Evolutionary conservation across 2,329 filamentous ascomycete species (phyloP).

Genomic region (Aspergillus flavus): DNA sequence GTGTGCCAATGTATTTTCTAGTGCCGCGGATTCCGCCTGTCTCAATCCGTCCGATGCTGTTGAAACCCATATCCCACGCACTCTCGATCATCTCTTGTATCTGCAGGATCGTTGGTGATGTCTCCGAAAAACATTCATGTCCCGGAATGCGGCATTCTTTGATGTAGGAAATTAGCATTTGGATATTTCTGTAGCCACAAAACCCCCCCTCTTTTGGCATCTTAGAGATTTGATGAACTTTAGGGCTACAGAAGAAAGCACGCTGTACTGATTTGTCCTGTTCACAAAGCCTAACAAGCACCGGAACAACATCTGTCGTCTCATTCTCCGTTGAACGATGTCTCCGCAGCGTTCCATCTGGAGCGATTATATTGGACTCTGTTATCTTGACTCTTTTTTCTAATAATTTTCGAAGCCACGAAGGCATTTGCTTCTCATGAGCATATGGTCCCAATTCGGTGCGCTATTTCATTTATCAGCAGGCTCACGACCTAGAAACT

Average conservation of each 20-base stretch:
- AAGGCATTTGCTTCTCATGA: constrained; percentile 73
- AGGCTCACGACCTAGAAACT: not conserved
- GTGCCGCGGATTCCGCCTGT: constrained; percentile 87
- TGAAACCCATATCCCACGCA: constrained; percentile 86
- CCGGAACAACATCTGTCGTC: constrained; percentile 59
- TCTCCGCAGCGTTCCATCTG: constrained; percentile 47
- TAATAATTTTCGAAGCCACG: constrained; percentile 66
- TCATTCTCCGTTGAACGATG: constrained; percentile 52
- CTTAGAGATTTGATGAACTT: constrained; percentile 79
- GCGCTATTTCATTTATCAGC: constrained; percentile 42
- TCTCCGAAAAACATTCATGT: constrained; percentile 59
- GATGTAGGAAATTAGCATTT: constrained; percentile 84
- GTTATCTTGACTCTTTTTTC: constrained; percentile 60
- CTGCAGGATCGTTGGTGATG: constrained; percentile 74
- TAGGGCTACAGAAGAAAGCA: constrained; percentile 78
- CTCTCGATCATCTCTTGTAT: constrained; percentile 85
- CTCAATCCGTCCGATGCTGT: constrained; percentile 71
- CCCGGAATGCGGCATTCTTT: constrained; percentile 61
- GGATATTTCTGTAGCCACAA: constrained; percentile 93
- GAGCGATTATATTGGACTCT: constrained; percentile 53
- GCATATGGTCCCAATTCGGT: constrained; percentile 71
- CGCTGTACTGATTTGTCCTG: constrained; percentile 66
- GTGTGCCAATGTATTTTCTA: constrained; percentile 92
- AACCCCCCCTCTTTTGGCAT: constrained; percentile 83
- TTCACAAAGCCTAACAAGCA: constrained; percentile 65